These are phyloP conservation scores for Micromonas commoda DNA, from an alignment of 139 green algal species.

Conservation along the genomic window DNA sequence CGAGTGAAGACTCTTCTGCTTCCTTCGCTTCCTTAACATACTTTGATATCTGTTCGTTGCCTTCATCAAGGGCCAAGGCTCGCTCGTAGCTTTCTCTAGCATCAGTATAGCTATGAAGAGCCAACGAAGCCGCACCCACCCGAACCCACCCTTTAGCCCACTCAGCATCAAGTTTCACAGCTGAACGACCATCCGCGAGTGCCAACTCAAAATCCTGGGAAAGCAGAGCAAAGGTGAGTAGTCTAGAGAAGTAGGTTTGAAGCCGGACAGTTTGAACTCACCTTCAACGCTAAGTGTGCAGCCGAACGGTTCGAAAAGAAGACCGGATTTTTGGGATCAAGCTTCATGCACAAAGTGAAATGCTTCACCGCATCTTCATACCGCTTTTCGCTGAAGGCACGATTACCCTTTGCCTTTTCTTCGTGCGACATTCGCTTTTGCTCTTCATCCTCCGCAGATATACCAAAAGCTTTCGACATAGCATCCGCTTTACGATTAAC, in stretches of 20 bases:
- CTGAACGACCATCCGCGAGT: background rate
- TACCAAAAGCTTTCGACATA: background rate
- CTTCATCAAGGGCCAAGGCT: background rate
- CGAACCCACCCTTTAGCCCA: background rate
- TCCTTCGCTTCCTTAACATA: background rate
- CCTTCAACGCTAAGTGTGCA: background rate
- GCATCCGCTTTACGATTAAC: background rate
- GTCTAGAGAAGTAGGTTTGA: too few species aligned
- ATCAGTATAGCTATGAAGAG: background rate
- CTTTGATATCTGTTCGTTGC: background rate
- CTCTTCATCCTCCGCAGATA: background rate
- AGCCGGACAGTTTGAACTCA: too few species aligned
- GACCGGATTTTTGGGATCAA: background rate
- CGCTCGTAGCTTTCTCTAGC: background rate
- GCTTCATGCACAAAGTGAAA: background rate
- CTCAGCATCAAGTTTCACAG: background rate
- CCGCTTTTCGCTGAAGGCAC: background rate
- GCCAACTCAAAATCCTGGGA: background rate
- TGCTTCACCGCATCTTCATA: background rate
- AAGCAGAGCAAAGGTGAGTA: too few species aligned
- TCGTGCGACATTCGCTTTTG: background rate
- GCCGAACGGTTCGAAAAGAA: background rate
- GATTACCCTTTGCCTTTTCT: background rate
- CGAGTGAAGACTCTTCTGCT: background rate
- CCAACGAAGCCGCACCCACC: background rate